phyloP scores from a whole-genome alignment of 371 early-diverging fungal species.

The Actinomucor elegans region DNA sequence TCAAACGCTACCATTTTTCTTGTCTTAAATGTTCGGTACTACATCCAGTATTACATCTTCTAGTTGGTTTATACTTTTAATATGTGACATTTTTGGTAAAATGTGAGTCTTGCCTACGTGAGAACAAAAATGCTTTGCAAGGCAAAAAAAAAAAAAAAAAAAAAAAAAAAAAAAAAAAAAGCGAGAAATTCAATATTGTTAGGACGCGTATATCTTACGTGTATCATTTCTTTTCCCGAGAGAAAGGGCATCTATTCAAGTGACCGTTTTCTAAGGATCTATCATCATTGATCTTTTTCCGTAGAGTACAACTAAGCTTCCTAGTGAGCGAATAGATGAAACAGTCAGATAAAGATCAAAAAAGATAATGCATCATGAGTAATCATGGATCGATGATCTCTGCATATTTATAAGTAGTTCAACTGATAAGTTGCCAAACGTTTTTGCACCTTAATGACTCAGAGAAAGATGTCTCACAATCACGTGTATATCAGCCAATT shows the following conservation, averaged over 20 bases:
- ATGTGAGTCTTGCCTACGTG: neutral
- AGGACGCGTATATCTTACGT: no score
- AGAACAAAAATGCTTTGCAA: neutral
- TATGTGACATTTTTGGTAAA: constrained; percentile 5
- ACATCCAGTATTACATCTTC: neutral
- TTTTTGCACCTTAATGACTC: constrained; percentile 7
- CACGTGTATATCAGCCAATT: constrained; percentile 17
- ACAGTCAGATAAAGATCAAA: neutral
- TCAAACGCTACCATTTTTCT: no score
- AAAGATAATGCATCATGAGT: neutral
- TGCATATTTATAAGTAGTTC: no score
- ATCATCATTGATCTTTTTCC: neutral
- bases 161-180: neutral
- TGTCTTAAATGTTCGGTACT: constrained; percentile 5
- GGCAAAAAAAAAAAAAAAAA: neutral
- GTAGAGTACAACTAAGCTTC: neutral
- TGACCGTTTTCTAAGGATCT: constrained; percentile 1
- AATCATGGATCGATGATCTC: neutral
- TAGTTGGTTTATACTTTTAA: neutral
- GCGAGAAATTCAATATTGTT: no score
- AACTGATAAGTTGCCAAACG: no score
- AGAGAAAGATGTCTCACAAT: constrained; percentile 31
- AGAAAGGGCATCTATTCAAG: neutral
- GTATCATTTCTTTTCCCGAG: neutral
- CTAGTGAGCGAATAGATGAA: no score